Evolutionary conservation across 1,284 basidiomycete species (phyloP).

Genomic region (Ceratobasidium sp.): DNA sequence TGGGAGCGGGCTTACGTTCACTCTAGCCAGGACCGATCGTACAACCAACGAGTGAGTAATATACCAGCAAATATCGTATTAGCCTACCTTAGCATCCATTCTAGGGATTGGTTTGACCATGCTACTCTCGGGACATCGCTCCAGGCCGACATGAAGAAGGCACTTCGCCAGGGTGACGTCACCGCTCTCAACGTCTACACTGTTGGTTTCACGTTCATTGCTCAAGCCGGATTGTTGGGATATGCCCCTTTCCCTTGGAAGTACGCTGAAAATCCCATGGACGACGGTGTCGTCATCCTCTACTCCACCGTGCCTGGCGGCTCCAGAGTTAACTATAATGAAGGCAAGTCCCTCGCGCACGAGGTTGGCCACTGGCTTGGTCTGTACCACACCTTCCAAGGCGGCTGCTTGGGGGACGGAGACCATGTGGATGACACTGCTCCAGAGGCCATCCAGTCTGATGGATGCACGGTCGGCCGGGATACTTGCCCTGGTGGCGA

Average conservation of each 20-base stretch:
- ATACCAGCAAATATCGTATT: not conserved
- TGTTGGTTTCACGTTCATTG: too few relatives aligned
- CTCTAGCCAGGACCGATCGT: conserved; percentile 50
- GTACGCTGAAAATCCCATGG: conserved; percentile 47
- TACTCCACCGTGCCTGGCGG: conserved; percentile 52
- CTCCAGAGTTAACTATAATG: conserved; percentile 51
- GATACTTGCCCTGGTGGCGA: conserved; percentile 44
- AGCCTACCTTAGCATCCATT: not conserved
- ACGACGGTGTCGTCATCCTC: conserved; percentile 51
- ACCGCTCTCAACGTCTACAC: conserved; percentile 46
- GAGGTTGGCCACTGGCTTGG: conserved; percentile 54
- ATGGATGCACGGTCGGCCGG: conserved; percentile 38
- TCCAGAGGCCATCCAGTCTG: conserved; percentile 36
- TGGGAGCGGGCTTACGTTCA: conserved; percentile 50
- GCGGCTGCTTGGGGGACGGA: conserved; percentile 49
- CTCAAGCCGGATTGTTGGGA: too few relatives aligned
- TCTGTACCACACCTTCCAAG: conserved; percentile 53
- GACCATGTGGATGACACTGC: conserved; percentile 53
- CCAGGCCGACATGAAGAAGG: conserved; percentile 66
- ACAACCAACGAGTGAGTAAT: conserved; percentile 47
- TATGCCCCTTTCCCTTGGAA: conserved; percentile 28
- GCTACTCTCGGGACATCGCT: conserved; percentile 57
- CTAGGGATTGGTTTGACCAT: conserved; percentile 14
- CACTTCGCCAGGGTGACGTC: conserved; percentile 32
- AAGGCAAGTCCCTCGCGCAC: conserved; percentile 53